Base-by-base conservation (phyloP, 1,284 basidiomycete genomes). In the Marasmius fiardii region DNA sequence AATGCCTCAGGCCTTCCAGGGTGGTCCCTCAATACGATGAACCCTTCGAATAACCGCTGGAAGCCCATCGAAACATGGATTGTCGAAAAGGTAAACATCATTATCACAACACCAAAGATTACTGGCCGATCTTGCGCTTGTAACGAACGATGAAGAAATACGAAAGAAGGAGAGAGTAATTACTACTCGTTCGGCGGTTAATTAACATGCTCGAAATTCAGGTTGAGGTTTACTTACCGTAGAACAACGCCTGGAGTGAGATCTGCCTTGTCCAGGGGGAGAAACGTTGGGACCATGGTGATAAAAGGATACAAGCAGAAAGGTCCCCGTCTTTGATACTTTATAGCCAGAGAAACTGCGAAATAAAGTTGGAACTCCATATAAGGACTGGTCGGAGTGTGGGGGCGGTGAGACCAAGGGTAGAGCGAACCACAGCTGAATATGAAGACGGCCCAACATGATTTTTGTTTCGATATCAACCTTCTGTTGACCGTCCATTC, bases 61-160 rank as follows among this genome's bases (percentile, higher is more conserved):
- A 74, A 74, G 12, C 72, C 73, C 49, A 74, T 63, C 7, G 71
- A 71, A 51, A 73, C 70, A 58, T 74, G 73, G 8, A 61, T 61
- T 20, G 69, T 69, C 4, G 72, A 72, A 54, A 74, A 70, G 21
- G 63, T 58, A 63, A 72, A 73, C 72, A 74, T 74, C 35, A 62
- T 50, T 10, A 70, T 61, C 11, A 70, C 71, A 24, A 70, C 67
- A 51, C 56, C 50, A 21, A 74, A 62, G 43, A 74, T 65, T 16
- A 68, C 45, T 53, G 65, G 68, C 61, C 68, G 68, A 52, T 67
- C 5, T 51, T 68, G 63, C 53, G 63, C 43, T 67, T 67, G 58
- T 69, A 65, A 37, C 64, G 64, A 37, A 71, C 64, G 50, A 73
- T 65, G 55, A 67, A 68, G 43, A 73, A 58, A 54, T 71, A 74